A percentile compares a stretch with the other conserved stretches of the same genome.
phyloP scores from a whole-genome alignment of 2,329 filamentous ascomycete species.

The Exserohilum rostratum region DNA sequence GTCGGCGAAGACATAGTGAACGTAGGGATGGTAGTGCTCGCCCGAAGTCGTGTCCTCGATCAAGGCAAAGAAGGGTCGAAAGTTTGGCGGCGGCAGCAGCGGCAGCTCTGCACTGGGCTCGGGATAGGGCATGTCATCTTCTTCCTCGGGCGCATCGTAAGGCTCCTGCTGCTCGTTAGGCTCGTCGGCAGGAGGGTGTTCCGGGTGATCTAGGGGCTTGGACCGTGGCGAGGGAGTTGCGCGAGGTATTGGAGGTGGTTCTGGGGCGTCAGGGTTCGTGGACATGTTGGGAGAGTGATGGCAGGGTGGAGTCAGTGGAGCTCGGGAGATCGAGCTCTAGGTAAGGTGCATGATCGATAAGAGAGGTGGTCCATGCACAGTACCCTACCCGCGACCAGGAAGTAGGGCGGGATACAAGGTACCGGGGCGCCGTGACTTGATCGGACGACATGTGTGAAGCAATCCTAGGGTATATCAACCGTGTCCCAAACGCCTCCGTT shows the following conservation, averaged over 20 bases:
- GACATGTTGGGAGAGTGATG: constrained; percentile 37
- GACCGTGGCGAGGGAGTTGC: constrained; percentile 34
- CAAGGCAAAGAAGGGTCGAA: constrained; percentile 84
- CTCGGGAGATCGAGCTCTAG: constrained; percentile 25
- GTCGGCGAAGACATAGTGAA: constrained; percentile 93
- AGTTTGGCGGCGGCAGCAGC: constrained; percentile 57
- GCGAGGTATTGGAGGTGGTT: constrained; percentile 23
- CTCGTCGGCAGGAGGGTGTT: constrained; percentile 32
- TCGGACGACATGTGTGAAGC: constrained; percentile 1
- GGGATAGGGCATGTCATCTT: constrained; percentile 43
- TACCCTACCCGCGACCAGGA: constrained; percentile 16
- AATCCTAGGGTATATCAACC: constrained; percentile 33
- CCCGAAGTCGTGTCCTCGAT: constrained; percentile 76
- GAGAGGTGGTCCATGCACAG: constrained; percentile 27
- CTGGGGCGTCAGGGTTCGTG: constrained; percentile 26
- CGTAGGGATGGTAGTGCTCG: constrained; percentile 79
- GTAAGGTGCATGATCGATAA: constrained; percentile 29
- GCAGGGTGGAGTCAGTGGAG: constrained; percentile 29
- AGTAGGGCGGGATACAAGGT: background rate
- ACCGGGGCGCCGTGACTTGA: background rate
- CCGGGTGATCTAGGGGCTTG: constrained; percentile 28
- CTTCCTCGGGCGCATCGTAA: constrained; percentile 24
- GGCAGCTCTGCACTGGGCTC: constrained; percentile 43
- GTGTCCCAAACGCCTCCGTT: constrained; percentile 21
- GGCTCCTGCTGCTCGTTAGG: constrained; percentile 25